Evolutionary conservation across 2,329 filamentous ascomycete genomes (phyloP), one percentile per base, ranked within the genome.

Genomic region (Penicillium italicum): DNA sequence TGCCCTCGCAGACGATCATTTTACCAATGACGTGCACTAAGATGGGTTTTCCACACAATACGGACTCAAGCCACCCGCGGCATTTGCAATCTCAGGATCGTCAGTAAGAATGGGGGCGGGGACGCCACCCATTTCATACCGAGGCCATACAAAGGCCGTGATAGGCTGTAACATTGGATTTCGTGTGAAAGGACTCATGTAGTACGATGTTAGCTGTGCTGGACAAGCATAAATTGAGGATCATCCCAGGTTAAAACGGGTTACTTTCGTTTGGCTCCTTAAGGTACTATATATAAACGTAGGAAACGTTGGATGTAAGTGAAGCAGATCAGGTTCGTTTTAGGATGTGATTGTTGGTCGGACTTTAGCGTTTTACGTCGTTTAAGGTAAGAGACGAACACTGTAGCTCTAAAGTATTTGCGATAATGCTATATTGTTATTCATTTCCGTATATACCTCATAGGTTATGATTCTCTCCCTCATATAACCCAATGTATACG

Each of bases 31-130:
- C 40, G 37, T 40, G 37, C 50, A 51, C 30, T 42, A 9, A 34
- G 30, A 36, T 41, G 34, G 5, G 24, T 44, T 47, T 40, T 36
- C 24, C 44, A 48, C 46, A 33, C 34, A 12, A n/a, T n/a, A n/a
- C 5, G 22, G 22, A 33, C 28, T 20, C 31, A 20, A 42, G 37
- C 24, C 46, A 33, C 49, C 40, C 37, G 42, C 30, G 33, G 24
- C 28, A 42, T 30, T n/a, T 53, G 20, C 20, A 11, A 46, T 14
- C n/a, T 20, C 41, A 38, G 31, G 54, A 51, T 55, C 49, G 40
- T 59, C 57, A n/a, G 38, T 49, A 58, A 54, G 37, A 47, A 44
- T 55, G 22, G 22, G 20, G 20, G 10, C 18, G 22, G 20, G 24
- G 18, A 56, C 38, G 28, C 16, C 46, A 56, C 43, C 41, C 24